Conservation (phyloP, 2,329 filamentous ascomycete genomes). For the Zasmidium cellare region DNA sequence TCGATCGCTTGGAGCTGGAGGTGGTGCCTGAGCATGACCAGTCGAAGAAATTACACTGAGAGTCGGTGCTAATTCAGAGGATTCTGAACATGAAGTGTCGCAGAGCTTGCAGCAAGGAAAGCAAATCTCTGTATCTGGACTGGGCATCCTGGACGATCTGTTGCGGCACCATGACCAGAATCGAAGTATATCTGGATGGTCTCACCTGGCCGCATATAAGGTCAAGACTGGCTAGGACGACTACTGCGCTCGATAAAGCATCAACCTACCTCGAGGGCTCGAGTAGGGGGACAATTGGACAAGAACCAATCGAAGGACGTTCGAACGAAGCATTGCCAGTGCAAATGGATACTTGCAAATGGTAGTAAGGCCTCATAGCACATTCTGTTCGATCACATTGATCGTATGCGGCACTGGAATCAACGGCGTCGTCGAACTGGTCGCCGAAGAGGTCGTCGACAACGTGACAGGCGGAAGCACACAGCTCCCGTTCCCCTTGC, state of each 20-base stretch:
- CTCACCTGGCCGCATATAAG: no score
- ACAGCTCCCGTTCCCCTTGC: constrained; percentile 4
- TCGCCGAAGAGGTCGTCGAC: background rate
- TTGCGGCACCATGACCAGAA: background rate
- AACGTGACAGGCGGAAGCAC: background rate
- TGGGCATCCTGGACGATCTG: background rate
- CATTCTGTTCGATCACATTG: constrained; percentile 10
- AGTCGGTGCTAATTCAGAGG: no score
- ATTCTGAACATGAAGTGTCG: no score
- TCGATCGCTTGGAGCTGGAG: constrained; percentile 6
- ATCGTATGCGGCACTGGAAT: constrained; percentile 9
- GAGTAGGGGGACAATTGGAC: no score
- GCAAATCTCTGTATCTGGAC: background rate
- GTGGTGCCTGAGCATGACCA: background rate
- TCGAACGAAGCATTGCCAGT: no score
- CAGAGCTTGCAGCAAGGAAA: background rate
- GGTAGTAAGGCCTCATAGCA: background rate
- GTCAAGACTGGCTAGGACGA: no score
- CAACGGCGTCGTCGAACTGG: background rate
- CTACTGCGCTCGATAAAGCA: no score
- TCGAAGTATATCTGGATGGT: background rate
- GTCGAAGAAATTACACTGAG: background rate
- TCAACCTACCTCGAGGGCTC: no score
- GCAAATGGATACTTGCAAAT: no score
- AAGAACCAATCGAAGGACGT: no score